Conservation (phyloP, 2,329 filamentous ascomycete species). For the Aspergillus costaricaensis region DNA sequence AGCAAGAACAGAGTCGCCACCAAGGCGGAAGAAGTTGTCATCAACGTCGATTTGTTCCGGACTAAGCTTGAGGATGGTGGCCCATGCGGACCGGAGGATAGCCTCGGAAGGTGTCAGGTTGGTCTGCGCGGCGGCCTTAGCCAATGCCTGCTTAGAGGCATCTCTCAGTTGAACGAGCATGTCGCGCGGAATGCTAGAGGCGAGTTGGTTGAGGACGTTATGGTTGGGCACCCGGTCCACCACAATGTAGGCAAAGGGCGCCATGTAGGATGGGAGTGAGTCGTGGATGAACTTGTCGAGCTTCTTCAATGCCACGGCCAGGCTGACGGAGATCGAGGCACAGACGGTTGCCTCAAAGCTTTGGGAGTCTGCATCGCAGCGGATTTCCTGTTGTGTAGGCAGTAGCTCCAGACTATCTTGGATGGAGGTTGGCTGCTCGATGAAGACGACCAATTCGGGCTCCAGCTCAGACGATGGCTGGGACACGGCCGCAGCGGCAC, state of each 20-base stretch:
- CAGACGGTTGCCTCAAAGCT: constrained; percentile 20
- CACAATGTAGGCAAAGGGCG: constrained; percentile 47
- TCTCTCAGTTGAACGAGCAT: constrained; percentile 19
- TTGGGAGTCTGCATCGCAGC: constrained; percentile 10
- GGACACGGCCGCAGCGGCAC: constrained; percentile 32
- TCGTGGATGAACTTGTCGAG: constrained; percentile 48
- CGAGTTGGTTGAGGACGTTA: constrained; percentile 32
- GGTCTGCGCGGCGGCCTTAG: constrained; percentile 29
- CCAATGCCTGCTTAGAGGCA: constrained; percentile 36
- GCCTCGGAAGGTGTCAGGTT: constrained; percentile 38
- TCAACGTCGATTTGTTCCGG: constrained; percentile 52
- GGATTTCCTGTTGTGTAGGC: constrained; percentile 26
- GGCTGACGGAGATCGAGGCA: constrained; percentile 29
- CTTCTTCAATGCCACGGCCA: constrained; percentile 42
- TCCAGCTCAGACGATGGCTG: constrained; percentile 26
- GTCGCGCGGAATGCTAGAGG: constrained; percentile 27
- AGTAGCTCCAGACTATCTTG: constrained; percentile 32
- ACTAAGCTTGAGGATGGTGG: constrained; percentile 28
- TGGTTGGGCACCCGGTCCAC: constrained; percentile 45
- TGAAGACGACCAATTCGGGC: constrained; percentile 31
- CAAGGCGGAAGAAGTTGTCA: constrained; percentile 63
- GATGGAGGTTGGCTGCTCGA: constrained; percentile 33
- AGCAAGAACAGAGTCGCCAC: constrained; percentile 62
- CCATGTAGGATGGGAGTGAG: constrained; percentile 49
- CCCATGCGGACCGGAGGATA: constrained; percentile 39